Base-by-base conservation (phyloP, 2,329 filamentous ascomycete species). In the Colletotrichum tofieldiae region DNA sequence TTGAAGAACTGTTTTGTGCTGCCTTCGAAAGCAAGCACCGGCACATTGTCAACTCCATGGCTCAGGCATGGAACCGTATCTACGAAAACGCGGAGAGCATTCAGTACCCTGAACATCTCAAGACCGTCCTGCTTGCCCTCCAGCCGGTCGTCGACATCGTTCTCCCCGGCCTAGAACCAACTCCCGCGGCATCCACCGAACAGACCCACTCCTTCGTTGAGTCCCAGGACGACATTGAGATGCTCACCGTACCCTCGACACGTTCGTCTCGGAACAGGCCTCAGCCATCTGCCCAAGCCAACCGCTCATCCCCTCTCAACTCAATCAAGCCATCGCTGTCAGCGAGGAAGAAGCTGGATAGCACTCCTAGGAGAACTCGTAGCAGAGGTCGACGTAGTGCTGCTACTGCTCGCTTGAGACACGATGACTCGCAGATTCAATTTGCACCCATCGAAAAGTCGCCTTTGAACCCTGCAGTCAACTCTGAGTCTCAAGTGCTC, bases 351-450 rank as follows among this genome's bases (percentile, higher is more conserved):
- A 76, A 71, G 8, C 60, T 69, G 72, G 73, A 79, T 35, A 68
- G 65, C n/a, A 77, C 77, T 5, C 78, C 79, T 11, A 71, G 51
- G 56, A 72, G 39, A 23, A 65, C 64, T 20, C 73, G 71, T 32
- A 56, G 37, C 9, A 65, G 56, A 52, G 7, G 41, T 18, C 67
- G 60, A 32, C 60, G 68, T 6, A 62, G 55, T 35, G 52, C 72
- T 56, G 65, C 43, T 16, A 89, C 87, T 58, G 85, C 87, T 23
- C 89, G 88, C 71, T 84, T 92, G 37, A 90, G 93, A 43, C 94
- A 97, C 76, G 90, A 97, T 73, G 89, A 97, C 80, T 97, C 94
- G 0, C 94, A 97, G 77, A 88, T 97, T 35, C 88, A 93, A 54
- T 96, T 96, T 77, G 90, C 92, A 3, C 84, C 90, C 0, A 92